Conservation (phyloP, 768 basidiomycete species). For the Melanogaster broomeanus region DNA sequence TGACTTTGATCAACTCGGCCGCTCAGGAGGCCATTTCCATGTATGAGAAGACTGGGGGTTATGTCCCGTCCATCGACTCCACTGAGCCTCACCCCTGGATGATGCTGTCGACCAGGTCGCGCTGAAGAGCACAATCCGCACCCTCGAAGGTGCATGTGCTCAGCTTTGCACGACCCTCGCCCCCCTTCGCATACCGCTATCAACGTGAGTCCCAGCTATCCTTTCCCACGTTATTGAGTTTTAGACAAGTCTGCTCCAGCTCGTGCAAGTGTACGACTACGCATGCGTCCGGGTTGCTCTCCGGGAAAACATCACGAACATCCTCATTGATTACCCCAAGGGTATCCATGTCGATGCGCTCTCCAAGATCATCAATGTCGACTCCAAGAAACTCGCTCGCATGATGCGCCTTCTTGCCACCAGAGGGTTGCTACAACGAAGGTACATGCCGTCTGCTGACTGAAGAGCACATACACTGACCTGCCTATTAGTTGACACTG, state of each 20-base stretch:
- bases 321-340: slow-evolving; percentile 27
- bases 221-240: neutral
- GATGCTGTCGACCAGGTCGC: slow-evolving; percentile 19
- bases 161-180: slow-evolving; percentile 37
- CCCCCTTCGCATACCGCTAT: slow-evolving; percentile 34
- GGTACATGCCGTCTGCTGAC: slow-evolving; percentile 19
- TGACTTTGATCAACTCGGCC: slow-evolving; percentile 33
- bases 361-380: slow-evolving; percentile 19
- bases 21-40: slow-evolving; percentile 34
- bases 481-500: slow-evolving; percentile 22
- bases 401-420: slow-evolving; percentile 31
- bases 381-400: slow-evolving; percentile 30
- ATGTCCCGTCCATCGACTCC: slow-evolving; percentile 37
- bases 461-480: neutral
- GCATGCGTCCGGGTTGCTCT: slow-evolving; percentile 31
- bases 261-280: slow-evolving; percentile 28
- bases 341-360: slow-evolving; percentile 35
- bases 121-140: slow-evolving; percentile 26
- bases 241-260: slow-evolving; percentile 5
- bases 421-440: slow-evolving; percentile 33
- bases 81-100: slow-evolving; percentile 36
- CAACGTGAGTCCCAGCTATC: slow-evolving; percentile 24
- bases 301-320: slow-evolving; percentile 29
- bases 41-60: slow-evolving; percentile 29
- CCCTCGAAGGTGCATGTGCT: slow-evolving; percentile 37